A percentile compares a stretch with the other conserved stretches of the same genome.
These are phyloP conservation scores for Entophlyctis luteolus DNA, from an alignment of 192 early-diverging fungal genomes.

Conservation along the genomic window DNA sequence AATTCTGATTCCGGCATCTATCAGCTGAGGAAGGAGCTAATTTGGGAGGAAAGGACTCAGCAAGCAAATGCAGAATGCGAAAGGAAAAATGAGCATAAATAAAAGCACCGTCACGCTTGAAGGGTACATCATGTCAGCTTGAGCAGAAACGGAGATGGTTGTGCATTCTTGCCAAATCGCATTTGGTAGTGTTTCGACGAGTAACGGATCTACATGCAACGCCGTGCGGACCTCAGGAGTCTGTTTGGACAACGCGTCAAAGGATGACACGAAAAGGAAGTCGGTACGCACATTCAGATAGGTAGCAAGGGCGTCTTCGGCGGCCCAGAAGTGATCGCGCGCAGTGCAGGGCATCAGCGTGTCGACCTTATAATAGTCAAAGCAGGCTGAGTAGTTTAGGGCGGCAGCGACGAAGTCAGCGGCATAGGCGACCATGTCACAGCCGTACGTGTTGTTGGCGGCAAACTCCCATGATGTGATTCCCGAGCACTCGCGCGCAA, in stretches of 20 bases:
- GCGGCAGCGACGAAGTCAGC: too few species aligned
- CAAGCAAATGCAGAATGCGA: too few species aligned
- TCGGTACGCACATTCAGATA: neutral
- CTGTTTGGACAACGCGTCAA: neutral
- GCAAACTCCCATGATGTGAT: too few species aligned
- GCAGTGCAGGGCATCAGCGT: neutral
- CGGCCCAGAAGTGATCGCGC: neutral
- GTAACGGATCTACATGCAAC: neutral
- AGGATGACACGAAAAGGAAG: too few species aligned
- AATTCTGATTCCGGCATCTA: neutral
- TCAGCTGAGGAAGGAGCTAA: constrained; percentile 3
- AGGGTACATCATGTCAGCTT: neutral
- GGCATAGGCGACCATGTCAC: too few species aligned
- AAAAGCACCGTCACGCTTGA: too few species aligned
- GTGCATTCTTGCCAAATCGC: neutral
- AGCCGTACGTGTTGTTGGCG: too few species aligned
- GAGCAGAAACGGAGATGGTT: neutral
- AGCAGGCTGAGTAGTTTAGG: too few species aligned
- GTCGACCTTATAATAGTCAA: neutral
- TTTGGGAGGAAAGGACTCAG: too few species aligned
- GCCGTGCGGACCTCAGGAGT: neutral
- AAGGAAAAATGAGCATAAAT: too few species aligned
- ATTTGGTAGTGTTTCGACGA: neutral
- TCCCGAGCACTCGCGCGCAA: too few species aligned
- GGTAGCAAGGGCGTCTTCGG: neutral